Conservation (phyloP, 164 flowering plant species). For the Houttuynia cordata region DNA sequence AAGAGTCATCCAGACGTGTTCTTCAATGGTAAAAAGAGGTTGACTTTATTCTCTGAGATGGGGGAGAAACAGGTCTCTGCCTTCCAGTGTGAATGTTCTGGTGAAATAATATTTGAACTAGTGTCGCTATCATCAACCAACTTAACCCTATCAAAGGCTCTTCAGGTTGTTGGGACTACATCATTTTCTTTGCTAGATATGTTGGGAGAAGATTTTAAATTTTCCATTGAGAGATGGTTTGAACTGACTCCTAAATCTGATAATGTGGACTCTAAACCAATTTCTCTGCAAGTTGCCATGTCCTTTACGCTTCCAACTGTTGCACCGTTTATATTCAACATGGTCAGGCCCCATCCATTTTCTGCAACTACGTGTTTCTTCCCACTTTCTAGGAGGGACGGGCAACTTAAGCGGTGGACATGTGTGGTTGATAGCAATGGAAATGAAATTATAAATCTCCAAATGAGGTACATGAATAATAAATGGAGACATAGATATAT, state of each 20-base stretch:
- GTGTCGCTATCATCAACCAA: constrained; percentile 29
- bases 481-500: not conserved
- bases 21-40: constrained; percentile 38
- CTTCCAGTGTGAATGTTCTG: constrained; percentile 74
- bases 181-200: constrained; percentile 47
- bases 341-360: constrained; percentile 36
- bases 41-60: constrained; percentile 49
- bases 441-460: constrained; percentile 52
- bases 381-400: constrained; percentile 32
- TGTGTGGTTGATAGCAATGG: constrained; percentile 42
- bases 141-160: constrained; percentile 23
- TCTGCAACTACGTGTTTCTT: constrained; percentile 39
- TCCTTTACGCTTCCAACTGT: constrained; percentile 56
- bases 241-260: constrained; percentile 40
- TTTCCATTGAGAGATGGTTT: constrained; percentile 64
- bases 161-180: constrained; percentile 42
- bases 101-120: constrained; percentile 60
- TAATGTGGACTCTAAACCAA: constrained; percentile 8
- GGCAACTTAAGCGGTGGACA: constrained; percentile 38
- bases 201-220: constrained; percentile 28
- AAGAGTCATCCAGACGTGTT: constrained; percentile 67
- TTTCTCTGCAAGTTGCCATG: constrained; percentile 57
- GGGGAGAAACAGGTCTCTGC: constrained; percentile 57
- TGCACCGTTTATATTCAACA: constrained; percentile 37
- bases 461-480: constrained; percentile 64